Evolutionary conservation across 345 rosid species (phyloP).

Genomic region (Hirschfeldia incana): DNA sequence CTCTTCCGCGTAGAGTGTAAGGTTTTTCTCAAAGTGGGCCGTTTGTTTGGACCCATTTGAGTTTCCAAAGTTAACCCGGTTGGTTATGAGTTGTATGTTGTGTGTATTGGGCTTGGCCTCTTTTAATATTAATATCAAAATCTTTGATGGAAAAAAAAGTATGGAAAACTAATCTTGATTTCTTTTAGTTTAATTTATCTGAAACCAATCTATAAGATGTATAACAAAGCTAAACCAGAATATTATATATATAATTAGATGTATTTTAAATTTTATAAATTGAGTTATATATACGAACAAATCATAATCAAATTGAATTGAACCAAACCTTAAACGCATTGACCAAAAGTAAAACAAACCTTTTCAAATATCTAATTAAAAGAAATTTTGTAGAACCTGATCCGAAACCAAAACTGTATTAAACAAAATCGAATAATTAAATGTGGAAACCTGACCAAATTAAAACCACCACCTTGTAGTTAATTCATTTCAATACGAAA

Average conservation of each 20-base stretch:
- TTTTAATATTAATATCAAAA: too few relatives aligned
- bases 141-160: too few relatives aligned
- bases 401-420: not conserved
- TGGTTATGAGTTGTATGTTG: too few relatives aligned
- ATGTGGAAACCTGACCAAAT: not conserved
- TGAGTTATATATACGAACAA: not conserved
- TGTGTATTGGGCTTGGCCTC: too few relatives aligned
- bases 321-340: not conserved
- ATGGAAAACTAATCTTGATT: not conserved
- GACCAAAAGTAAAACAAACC: not conserved
- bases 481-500: slow-evolving; percentile 4
- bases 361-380: not conserved
- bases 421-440: slow-evolving; percentile 11
- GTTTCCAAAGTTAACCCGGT: too few relatives aligned
- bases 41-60: too few relatives aligned
- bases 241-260: not conserved
- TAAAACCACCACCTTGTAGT: not conserved
- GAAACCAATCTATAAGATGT: not conserved
- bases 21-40: too few relatives aligned
- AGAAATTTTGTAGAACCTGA: not conserved
- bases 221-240: not conserved
- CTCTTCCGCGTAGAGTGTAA: too few relatives aligned
- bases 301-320: not conserved
- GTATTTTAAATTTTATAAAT: not conserved
- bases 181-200: not conserved